Conservation (phyloP, 768 basidiomycete genomes). For the Suillus placidus region DNA sequence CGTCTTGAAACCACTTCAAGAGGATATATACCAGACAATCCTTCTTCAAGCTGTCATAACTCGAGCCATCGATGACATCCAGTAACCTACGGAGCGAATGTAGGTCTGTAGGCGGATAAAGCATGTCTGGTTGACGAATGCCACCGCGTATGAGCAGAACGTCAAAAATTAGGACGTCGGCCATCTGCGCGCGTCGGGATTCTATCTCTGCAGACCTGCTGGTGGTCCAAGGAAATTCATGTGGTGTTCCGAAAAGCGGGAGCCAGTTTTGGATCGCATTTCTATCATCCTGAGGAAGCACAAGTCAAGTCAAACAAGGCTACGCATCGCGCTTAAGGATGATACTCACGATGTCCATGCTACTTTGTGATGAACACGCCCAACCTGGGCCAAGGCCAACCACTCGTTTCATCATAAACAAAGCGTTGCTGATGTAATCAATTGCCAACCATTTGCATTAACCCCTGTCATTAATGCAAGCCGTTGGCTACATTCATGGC, state of each 20-base stretch:
- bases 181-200: slow-evolving; percentile 59
- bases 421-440: slow-evolving; percentile 3
- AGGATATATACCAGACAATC: slow-evolving; percentile 81
- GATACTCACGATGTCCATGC: slow-evolving; percentile 33
- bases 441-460: neutral
- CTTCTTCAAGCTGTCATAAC: slow-evolving; percentile 77
- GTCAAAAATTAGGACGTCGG: slow-evolving; percentile 72
- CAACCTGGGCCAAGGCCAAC: neutral
- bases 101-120: slow-evolving; percentile 70
- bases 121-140: slow-evolving; percentile 55
- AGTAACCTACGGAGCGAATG: slow-evolving; percentile 58
- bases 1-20: slow-evolving; percentile 77
- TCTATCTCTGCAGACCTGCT: slow-evolving; percentile 60
- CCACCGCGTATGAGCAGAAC: slow-evolving; percentile 69
- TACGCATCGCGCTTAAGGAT: slow-evolving; percentile 7
- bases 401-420: neutral
- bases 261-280: slow-evolving; percentile 27
- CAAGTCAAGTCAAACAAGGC: neutral
- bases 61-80: slow-evolving; percentile 58
- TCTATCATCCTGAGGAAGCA: slow-evolving; percentile 19
- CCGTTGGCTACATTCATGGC: neutral
- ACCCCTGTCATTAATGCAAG: neutral
- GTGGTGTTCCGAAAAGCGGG: slow-evolving; percentile 51
- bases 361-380: neutral
- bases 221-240: slow-evolving; percentile 61